Conservation (phyloP, 768 basidiomycete species). For the Agaricus blazei region DNA sequence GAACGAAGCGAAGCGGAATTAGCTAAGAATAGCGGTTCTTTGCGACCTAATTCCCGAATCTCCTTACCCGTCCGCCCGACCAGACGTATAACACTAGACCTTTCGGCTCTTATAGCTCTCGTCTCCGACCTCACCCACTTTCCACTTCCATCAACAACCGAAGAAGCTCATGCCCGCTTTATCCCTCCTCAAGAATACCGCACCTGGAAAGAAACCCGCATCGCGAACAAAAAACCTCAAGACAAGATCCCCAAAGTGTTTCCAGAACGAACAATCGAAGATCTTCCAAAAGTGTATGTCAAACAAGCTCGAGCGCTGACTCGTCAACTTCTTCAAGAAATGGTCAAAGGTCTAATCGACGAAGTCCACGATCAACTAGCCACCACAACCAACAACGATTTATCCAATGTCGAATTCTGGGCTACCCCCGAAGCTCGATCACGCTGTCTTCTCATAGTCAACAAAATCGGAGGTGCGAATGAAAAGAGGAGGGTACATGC, state of each 20-base stretch:
- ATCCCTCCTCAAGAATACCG: conserved; percentile 51
- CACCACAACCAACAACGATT: conserved; percentile 1
- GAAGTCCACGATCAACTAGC: conserved; percentile 52
- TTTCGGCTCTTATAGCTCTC: conserved; percentile 81
- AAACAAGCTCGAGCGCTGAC: conserved; percentile 69
- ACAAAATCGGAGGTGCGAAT: conserved; percentile 69
- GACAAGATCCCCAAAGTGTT: conserved; percentile 6
- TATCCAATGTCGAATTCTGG: conserved; percentile 58
- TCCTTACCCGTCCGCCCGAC: conserved; percentile 37
- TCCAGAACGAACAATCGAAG: conserved; percentile 23
- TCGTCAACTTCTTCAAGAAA: conserved; percentile 72
- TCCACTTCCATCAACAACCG: conserved; percentile 48
- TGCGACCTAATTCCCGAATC: conserved; percentile 6
- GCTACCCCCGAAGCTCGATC: conserved; percentile 72
- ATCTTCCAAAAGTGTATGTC: conserved; percentile 31
- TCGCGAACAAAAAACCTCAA: conserved; percentile 8
- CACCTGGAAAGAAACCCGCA: conserved; percentile 50
- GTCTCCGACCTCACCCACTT: conserved; percentile 80
- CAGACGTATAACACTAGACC: conserved; percentile 66
- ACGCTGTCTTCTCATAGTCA: conserved; percentile 70
- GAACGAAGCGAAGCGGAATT: conserved; percentile 34
- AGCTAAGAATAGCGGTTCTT: conserved; percentile 2
- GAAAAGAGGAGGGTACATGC: conserved; percentile 64
- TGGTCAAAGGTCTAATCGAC: conserved; percentile 53
- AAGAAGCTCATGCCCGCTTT: conserved; percentile 62